Base-by-base conservation (phyloP, 2,329 filamentous ascomycete species). In the Cladophialophora chaetospira region DNA sequence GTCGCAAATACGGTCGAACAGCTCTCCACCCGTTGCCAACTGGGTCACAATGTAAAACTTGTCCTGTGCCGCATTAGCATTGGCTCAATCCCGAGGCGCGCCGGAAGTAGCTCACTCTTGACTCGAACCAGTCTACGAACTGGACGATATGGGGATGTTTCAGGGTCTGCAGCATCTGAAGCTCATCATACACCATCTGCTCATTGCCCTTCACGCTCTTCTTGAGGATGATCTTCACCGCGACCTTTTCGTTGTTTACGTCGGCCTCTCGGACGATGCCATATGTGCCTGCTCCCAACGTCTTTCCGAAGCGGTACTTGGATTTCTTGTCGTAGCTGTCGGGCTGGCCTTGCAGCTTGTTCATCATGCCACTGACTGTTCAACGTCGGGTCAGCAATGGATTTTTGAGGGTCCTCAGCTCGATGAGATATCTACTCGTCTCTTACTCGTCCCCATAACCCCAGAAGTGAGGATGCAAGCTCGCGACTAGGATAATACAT, bases 21-120 rank as follows among this genome's bases (percentile, higher is more conserved):
- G 78, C 77, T 99, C 94, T 72, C 94, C 94, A 65, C 94, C 94
- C 0, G 90, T 96, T 38, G 94, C 94, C 54, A 99, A 82, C 75
- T 99, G 88, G 28, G 94, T 99, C 67, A 99, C 92, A 66, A 99
- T 97, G 74, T 99, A 99, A 79, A 96, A 99, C 79, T 99, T 99
- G 80, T 99, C 94, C 91, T 96, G 67, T 26, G 1, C 11, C 47
- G 25, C 10, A 13, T 61, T 45, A 66, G 50, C 36, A 10, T 43
- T 51, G 11, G 38, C 21, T 23, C 48, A 5, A 21, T 40, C 17
- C 15, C 26, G 13, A 38, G 48, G 15, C 36, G 45, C 28, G 1
- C n/a, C n/a, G 35, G 5, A 40, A 10, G 8, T 40, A 11, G 9
- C 36, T 40, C 9, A 96, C 91, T 77, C 91, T 89, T 55, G 93